Evolutionary conservation across 1,284 basidiomycete species (phyloP), one percentile per base, ranked within the genome.

Genomic region (Rhodofomes roseus): DNA sequence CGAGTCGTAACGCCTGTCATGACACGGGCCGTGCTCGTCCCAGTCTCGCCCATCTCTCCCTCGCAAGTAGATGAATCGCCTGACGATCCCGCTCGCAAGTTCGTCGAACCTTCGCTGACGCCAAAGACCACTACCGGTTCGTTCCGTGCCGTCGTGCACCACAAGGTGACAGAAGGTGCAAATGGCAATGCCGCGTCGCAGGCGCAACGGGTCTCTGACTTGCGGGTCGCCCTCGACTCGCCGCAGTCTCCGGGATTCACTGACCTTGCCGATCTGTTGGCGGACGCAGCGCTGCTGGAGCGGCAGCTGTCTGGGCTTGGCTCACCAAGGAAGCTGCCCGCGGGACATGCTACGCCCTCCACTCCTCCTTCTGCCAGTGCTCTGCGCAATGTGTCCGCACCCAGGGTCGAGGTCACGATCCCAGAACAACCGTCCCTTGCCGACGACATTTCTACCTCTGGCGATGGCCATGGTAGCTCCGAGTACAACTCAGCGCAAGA

Each of bases 111-210:
- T 0, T 61, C 64, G 16, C 59, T 70, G 18, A 67, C 68, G 16
- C 66, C 63, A 2, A 62, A 66, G 53, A 58, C 65, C 4, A 62
- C 60, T 0, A 65, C 61, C 18, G 63, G 59, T 39, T 65, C 70
- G 25, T 73, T 71, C 65, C 65, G 59, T 43, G 70, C 71, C 2
- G 69, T 72, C 20, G 72, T 72, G n/a, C 71, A 73, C 54, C 60
- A 64, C 52, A 73, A 71, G 57, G 67, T 71, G 2, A 56, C 66
- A 2, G 65, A 69, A 39, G 54, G 54, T 5, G 27, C 20, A 23
- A 48, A 29, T 20, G 16, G 46, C 55, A 58, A 5, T 20, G 3
- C 37, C 22, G 29, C 36, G 36, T 34, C 37, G n/a, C 53, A 27
- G 50, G 39, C 39, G 12, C 23, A n/a, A 59, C 59, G 40, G 55